Conservation (phyloP, 2,329 filamentous ascomycete genomes). For the Spiromastix sp. region DNA sequence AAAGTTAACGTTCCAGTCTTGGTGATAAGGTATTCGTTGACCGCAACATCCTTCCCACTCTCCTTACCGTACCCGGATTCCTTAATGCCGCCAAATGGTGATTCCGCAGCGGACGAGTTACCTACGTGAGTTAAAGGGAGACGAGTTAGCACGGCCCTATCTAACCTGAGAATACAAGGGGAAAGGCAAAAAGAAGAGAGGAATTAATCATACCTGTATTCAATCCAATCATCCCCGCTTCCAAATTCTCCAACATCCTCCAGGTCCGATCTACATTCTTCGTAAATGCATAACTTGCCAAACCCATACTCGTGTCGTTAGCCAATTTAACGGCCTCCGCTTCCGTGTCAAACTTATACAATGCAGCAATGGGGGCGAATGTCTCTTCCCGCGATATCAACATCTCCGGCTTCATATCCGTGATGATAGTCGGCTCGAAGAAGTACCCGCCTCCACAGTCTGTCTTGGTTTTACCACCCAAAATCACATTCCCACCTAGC, state of each 20-base stretch:
- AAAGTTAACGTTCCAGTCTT: constrained; percentile 57
- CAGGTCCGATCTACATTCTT: constrained; percentile 57
- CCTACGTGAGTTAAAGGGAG: constrained; percentile 24
- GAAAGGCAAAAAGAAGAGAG: constrained; percentile 1
- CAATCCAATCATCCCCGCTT: constrained; percentile 60
- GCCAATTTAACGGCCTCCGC: constrained; percentile 51
- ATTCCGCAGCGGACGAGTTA: constrained; percentile 55
- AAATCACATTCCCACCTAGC: constrained; percentile 52
- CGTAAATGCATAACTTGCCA: constrained; percentile 59
- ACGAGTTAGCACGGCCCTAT: background rate
- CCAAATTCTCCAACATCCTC: constrained; percentile 55
- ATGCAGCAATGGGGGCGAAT: constrained; percentile 53
- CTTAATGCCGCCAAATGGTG: constrained; percentile 59
- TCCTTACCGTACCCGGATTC: constrained; percentile 60
- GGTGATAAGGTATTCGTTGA: constrained; percentile 52
- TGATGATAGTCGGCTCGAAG: constrained; percentile 58
- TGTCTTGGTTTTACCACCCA: constrained; percentile 43
- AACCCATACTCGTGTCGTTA: constrained; percentile 54
- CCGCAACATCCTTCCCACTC: constrained; percentile 55
- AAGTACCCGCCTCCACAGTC: constrained; percentile 55
- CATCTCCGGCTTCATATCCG: constrained; percentile 50
- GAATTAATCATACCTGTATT: constrained; percentile 42
- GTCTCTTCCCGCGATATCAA: constrained; percentile 49
- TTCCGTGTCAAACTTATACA: constrained; percentile 57
- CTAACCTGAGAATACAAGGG: background rate